Conservation (phyloP, 2,329 filamentous ascomycete species). For the Pseudofabraea citricarpa region DNA sequence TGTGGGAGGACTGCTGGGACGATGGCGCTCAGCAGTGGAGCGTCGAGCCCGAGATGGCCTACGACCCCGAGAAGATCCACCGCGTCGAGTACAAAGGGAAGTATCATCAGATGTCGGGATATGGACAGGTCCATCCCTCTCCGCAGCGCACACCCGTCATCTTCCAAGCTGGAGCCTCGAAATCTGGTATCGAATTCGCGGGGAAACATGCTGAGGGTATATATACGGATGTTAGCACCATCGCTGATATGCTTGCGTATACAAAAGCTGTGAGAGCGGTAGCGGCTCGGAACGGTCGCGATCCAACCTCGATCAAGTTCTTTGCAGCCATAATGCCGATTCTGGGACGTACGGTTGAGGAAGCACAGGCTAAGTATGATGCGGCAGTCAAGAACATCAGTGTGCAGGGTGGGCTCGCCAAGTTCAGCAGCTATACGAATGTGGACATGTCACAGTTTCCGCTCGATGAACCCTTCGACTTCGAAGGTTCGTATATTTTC, state of each 20-base stretch:
- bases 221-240: background rate
- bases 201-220: slow-evolving; percentile 35
- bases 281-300: slow-evolving; percentile 36
- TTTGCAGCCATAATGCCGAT: slow-evolving; percentile 3
- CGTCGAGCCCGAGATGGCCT: slow-evolving; percentile 45
- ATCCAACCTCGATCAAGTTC: slow-evolving; percentile 52
- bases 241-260: background rate
- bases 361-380: slow-evolving; percentile 4
- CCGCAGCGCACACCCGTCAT: slow-evolving; percentile 65
- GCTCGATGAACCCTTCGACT: background rate
- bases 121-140: slow-evolving; percentile 57
- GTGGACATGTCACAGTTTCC: background rate
- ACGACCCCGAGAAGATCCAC: slow-evolving; percentile 51
- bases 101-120: slow-evolving; percentile 49
- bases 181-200: slow-evolving; percentile 60
- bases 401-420: background rate
- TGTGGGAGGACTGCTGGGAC: slow-evolving; percentile 63
- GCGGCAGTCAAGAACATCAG: background rate
- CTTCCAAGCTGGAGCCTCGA: slow-evolving; percentile 63
- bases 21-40: slow-evolving; percentile 52
- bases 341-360: slow-evolving; percentile 5
- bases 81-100: slow-evolving; percentile 49
- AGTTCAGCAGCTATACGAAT: background rate
- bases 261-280: background rate
- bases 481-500: no score